Percentiles rank a stretch among this genome's conserved stretches.
Conservation (phyloP, 495 filamentous ascomycete genomes). For the Immersiella caudata region DNA sequence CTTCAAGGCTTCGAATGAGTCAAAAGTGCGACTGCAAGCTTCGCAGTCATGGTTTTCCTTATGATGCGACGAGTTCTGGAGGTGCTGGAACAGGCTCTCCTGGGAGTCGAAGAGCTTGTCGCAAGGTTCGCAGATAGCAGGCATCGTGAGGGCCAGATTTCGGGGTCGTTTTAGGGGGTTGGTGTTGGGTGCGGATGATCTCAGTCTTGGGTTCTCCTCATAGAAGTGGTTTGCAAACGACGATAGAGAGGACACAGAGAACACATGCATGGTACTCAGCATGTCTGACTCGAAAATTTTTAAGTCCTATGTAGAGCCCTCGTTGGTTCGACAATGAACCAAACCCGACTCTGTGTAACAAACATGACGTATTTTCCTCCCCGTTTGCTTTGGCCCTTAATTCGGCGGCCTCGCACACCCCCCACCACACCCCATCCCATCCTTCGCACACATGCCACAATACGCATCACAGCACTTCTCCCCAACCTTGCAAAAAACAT, state of each 20-base stretch:
- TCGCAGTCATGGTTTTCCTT: neutral
- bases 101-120: neutral
- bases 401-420: slow-evolving; percentile 1
- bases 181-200: too few species aligned
- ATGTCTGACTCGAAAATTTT: neutral
- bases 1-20: too few species aligned
- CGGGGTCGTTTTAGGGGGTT: neutral
- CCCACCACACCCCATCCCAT: neutral
- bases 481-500: neutral
- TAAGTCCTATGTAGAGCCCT: too few species aligned
- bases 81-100: neutral
- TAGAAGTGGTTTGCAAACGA: neutral
- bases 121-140: neutral
- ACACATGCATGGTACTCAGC: neutral
- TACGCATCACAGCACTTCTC: neutral
- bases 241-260: neutral
- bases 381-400: neutral
- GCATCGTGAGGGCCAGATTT: neutral
- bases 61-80: neutral
- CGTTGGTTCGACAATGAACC: neutral
- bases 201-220: too few species aligned
- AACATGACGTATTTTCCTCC: neutral
- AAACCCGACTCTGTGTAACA: neutral
- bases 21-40: too few species aligned
- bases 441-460: slow-evolving; percentile 1